Base-by-base conservation (phyloP, 305 asterid genomes). In the Fraxinus albicans region DNA sequence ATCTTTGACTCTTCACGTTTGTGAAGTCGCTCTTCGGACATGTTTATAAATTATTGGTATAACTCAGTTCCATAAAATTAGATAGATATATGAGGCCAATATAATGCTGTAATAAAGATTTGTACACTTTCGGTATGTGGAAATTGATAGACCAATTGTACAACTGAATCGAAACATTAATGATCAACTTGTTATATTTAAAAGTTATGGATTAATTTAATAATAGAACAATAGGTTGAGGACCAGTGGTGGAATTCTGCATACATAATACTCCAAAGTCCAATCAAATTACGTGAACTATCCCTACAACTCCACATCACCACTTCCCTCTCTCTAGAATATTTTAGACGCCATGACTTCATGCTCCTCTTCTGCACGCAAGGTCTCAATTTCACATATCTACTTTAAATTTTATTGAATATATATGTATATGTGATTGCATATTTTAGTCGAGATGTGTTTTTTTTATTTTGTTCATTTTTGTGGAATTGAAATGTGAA, bases 291-390 rank as follows among this genome's bases (percentile, higher is more conserved):
- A 33, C 31, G n/a, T 73, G 9, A 82, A 63, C 6, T 76, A 31
- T 1, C 55, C 72, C 76, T 1, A 25, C 34, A 10, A 10, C 34
- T 8, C 35, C 33, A 23, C 17, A 65, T 65, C 79, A 35, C 44
- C 82, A 79, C 29, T 50, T 58, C 17, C 19, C 38, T 17, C 82
- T 77, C 86, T 82, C 85, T 79, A 53, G 36, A 69, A 27, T 23
- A 50, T 38, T n/a, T 70, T 29, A 4, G 13, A 70, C 88, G 87
- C 97, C 88, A 95, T 95, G 99, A 89, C 93, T 77, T 84, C 92
- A 85, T 89, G 97, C 79, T 91, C 99, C 55, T 93, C 96, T 77
- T 88, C 98, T 83, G 87, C 98, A 74, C 97, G 96, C 93, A 95
- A 94, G 97, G 99, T 95, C 17, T 67, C 34, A 69, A 44, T 80